Base-by-base conservation (phyloP, 2,329 filamentous ascomycete genomes). In the Phialophora tarda region DNA sequence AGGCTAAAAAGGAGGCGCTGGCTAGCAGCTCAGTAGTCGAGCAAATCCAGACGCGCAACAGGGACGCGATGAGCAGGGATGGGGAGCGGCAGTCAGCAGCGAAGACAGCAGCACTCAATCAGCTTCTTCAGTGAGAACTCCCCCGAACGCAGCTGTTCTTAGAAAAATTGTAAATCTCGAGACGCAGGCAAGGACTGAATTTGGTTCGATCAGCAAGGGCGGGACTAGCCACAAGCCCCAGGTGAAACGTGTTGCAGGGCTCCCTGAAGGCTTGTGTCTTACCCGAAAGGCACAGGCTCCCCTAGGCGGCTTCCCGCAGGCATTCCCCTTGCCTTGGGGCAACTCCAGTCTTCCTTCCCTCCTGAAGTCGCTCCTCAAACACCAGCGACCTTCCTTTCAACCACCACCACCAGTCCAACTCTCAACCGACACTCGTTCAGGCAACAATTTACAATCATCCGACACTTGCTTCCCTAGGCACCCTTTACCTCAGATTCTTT, bases 401-500 rank as follows among this genome's bases (percentile, higher is more conserved):
- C 63, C 59, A 63, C 30, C 59, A 59, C 59, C 51, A 61, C 34
- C 58, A 38, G 26, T 30, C 47, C 38, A 38, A 47, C 47, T 50
- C 38, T 54, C 55, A 51, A 60, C 58, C n/a, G 53, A 60, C 68
- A 48, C 58, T 70, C 68, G 60, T 68, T 68, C 68, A 70, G 68
- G 68, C 68, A 65, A 64, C 68, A 68, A 44, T 60, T 63, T 68
- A 68, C 54, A 38, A 53, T 53, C 44, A 44, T 64, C 58, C 59
- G n/a, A 26, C 47, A 57, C 60, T 55, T 65, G 28, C 28, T 32
- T 21, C 57, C 59, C 44, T 21, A 61, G 34, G 24, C 59, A 61
- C 53, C 63, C 56, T 69, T 69, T 59, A 26, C 57, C 51, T 60
- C 63, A 50, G 51, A 58, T 28, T 32, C 34, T 61, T 63, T 38